Conservation (phyloP, 371 early-diverging fungal genomes). For the Saksenaea oblongispora region DNA sequence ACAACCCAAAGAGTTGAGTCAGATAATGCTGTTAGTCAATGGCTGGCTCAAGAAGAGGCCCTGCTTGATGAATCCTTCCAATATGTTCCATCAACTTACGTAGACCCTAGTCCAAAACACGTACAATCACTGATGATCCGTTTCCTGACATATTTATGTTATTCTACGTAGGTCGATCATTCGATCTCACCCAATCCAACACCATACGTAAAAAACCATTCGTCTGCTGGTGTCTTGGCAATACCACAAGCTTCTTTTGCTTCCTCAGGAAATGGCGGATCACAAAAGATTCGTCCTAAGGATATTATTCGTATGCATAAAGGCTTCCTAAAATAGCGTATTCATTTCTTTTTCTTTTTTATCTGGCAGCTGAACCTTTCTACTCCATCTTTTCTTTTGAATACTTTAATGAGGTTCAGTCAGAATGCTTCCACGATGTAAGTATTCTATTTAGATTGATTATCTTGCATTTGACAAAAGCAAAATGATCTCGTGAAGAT, state of each 20-base stretch:
- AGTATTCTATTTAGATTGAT: not conserved
- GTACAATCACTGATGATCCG: not conserved
- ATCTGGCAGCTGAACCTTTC: constrained; percentile 33
- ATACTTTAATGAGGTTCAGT: constrained; percentile 67
- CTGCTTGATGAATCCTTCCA: constrained; percentile 8
- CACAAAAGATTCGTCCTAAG: constrained; percentile 12
- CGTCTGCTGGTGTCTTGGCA: too few species aligned
- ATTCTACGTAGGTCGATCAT: not conserved
- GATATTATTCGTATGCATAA: constrained; percentile 24
- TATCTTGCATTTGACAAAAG: not conserved
- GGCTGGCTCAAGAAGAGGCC: constrained; percentile 39
- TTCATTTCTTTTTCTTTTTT: not conserved
- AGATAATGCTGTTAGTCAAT: constrained; percentile 15
- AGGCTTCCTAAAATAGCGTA: not conserved
- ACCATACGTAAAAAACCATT: too few species aligned
- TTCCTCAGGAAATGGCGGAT: not conserved
- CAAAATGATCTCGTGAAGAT: constrained; percentile 18
- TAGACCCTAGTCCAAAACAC: not conserved
- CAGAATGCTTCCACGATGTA: constrained; percentile 61
- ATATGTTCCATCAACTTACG: not conserved
- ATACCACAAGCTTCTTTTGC: not conserved
- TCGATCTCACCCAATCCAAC: too few species aligned
- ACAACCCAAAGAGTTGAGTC: not conserved
- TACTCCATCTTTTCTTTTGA: constrained; percentile 45
- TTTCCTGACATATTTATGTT: not conserved